phyloP scores from a whole-genome alignment of 1,139 yeast genomes.

The Pneumocystis sp. region DNA sequence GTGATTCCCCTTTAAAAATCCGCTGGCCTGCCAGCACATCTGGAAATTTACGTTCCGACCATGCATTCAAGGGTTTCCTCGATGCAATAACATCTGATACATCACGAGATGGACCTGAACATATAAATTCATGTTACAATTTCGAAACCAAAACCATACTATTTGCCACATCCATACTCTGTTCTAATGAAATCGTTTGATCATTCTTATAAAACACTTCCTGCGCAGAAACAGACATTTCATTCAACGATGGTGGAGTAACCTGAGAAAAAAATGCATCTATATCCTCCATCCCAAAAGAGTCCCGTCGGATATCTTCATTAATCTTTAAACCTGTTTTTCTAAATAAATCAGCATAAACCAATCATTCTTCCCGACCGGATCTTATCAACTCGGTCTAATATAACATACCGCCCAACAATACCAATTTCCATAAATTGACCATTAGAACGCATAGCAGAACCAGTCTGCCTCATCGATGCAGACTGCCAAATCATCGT shows the following conservation, averaged over 20 bases:
- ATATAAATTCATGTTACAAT: neutral
- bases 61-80: neutral
- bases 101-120: neutral
- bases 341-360: conserved; percentile 3
- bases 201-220: neutral
- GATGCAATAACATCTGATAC: neutral
- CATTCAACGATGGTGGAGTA: conserved; percentile 6
- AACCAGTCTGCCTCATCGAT: neutral
- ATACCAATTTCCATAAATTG: conserved; percentile 8
- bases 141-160: neutral
- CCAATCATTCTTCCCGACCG: neutral
- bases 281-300: conserved; percentile 62
- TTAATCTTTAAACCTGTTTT: conserved; percentile 13
- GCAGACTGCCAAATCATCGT: neutral
- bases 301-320: conserved; percentile 32
- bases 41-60: conserved; percentile 5
- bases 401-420: conserved; percentile 8
- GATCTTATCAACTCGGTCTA: conserved; percentile 1
- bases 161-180: conserved; percentile 12
- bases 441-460: neutral
- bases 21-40: conserved; percentile 3
- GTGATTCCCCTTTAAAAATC: conserved; percentile 1
- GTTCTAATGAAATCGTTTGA: conserved; percentile 9
- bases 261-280: conserved; percentile 51
- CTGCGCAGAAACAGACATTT: neutral